phyloP scores from a whole-genome alignment of 1,284 basidiomycete genomes.

The Ceratobasidium sp. region DNA sequence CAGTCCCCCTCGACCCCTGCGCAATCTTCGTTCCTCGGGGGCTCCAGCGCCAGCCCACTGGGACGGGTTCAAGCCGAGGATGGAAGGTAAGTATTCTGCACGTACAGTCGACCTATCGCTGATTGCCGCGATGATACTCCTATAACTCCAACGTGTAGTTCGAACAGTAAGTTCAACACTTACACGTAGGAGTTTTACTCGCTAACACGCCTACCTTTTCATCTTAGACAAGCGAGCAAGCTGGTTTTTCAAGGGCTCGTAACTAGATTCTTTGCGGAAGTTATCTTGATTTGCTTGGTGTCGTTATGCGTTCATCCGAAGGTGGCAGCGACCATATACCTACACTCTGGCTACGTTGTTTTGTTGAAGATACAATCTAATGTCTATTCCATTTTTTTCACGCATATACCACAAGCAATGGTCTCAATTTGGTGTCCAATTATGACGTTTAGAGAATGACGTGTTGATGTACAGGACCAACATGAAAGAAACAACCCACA shows the following conservation, averaged over 20 bases:
- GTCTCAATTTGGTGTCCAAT: too few species aligned
- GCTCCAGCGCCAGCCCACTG: constrained; percentile 70
- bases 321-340: constrained; percentile 32
- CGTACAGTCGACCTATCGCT: constrained; percentile 1
- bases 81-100: constrained; percentile 70
- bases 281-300: constrained; percentile 37
- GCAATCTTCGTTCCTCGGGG: constrained; percentile 56
- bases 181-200: background rate
- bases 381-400: constrained; percentile 25
- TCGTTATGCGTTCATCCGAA: constrained; percentile 23
- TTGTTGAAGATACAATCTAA: constrained; percentile 45
- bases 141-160: constrained; percentile 15
- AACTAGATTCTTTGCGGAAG: constrained; percentile 33
- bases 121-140: constrained; percentile 33
- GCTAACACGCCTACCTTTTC: constrained; percentile 43
- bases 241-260: constrained; percentile 75
- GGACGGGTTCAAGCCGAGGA: constrained; percentile 83
- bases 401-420: constrained; percentile 20
- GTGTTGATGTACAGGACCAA: too few species aligned
- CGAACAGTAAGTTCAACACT: constrained; percentile 45
- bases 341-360: constrained; percentile 30
- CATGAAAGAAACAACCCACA: too few species aligned
- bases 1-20: constrained; percentile 52
- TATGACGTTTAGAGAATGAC: too few species aligned
- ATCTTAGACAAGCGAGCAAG: constrained; percentile 82